These are phyloP conservation scores for Nidula microcarpa DNA, from an alignment of 768 basidiomycete species.

Conservation along the genomic window DNA sequence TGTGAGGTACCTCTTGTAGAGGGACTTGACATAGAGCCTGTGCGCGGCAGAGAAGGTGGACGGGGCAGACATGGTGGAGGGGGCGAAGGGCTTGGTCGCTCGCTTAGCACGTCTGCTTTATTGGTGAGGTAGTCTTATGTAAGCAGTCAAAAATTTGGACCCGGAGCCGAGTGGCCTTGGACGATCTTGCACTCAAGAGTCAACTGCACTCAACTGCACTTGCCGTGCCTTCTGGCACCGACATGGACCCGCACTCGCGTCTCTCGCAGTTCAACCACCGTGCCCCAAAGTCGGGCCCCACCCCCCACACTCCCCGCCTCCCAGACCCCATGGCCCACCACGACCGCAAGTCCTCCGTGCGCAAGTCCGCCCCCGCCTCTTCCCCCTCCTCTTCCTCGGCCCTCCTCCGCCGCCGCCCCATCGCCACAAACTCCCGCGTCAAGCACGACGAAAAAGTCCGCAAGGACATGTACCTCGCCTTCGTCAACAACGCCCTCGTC, in stretches of 20 bases:
- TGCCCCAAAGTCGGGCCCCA: conserved; percentile 64
- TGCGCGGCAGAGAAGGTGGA: conserved; percentile 71
- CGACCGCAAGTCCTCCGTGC: conserved; percentile 30
- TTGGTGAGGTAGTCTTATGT: conserved; percentile 3
- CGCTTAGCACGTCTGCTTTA: neutral
- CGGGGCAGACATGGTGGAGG: conserved; percentile 41
- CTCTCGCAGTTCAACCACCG: conserved; percentile 74
- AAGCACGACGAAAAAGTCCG: conserved; percentile 74
- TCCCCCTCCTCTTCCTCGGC: conserved; percentile 17
- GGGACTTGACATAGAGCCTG: conserved; percentile 83
- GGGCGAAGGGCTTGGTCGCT: neutral
- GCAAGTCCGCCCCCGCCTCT: conserved; percentile 40
- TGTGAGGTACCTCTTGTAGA: conserved; percentile 84
- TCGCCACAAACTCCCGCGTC: conserved; percentile 76
- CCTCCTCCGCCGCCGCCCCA: conserved; percentile 44
- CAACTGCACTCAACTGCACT: neutral
- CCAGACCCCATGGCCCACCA: conserved; percentile 7
- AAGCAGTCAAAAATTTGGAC: conserved; percentile 6
- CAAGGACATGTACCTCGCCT: conserved; percentile 82
- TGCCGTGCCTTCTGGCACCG: neutral
- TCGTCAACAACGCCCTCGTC: conserved; percentile 76
- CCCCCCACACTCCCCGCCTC: conserved; percentile 7
- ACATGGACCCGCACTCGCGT: conserved; percentile 78
- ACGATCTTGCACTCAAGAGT: neutral
- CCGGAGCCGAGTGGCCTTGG: neutral